Evolutionary conservation across 805 yeast genomes (phyloP), one percentile per base, ranked within the genome.

Genomic region (Candida chauliodis): DNA sequence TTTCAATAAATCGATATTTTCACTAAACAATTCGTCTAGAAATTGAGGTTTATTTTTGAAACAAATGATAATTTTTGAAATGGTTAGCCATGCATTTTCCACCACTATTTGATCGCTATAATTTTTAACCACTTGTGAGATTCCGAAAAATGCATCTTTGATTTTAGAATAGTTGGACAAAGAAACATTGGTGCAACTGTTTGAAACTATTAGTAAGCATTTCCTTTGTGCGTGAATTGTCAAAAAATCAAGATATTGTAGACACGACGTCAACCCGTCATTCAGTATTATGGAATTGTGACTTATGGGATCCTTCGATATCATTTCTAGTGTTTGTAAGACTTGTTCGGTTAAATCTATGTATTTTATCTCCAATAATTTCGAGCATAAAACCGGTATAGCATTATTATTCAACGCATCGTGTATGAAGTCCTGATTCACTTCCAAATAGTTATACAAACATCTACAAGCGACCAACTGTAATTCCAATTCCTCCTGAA

Each of bases 291-390:
- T 67, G 20, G 66, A 71, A 29, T 60, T 55, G 43, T 66, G 73
- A 3, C 71, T 48, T 2, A 81, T 76, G 16, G 73, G 63, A 21
- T 71, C 71, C 41, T 80, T 62, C 1, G 89, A 78, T 11, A 84
- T 76, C 56, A 76, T 68, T 52, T 82, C 90, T 32, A 84, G 61
- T 0, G 90, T 79, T 51, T 82, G 90, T 28, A 89, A 61, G 0
- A 89, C 88, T 59, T 90, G 96, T 54, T 91, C 99, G 0, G 96
- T 95, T 38, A 91, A 66, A 55, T 91, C 99, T 38, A 91, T 90
- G 53, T 78, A 90, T 38, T 80, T 78, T 13, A 91, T 81, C 45
- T 87, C 95, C 41, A 76, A 52, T 25, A 93, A 58, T 44, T 84
- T 84, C 5, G 69, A 63, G 47, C 83, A 76, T 18, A 93, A 66